These are phyloP conservation scores for Boletus patriciae DNA, from an alignment of 768 basidiomycete genomes.

Conservation along the genomic window DNA sequence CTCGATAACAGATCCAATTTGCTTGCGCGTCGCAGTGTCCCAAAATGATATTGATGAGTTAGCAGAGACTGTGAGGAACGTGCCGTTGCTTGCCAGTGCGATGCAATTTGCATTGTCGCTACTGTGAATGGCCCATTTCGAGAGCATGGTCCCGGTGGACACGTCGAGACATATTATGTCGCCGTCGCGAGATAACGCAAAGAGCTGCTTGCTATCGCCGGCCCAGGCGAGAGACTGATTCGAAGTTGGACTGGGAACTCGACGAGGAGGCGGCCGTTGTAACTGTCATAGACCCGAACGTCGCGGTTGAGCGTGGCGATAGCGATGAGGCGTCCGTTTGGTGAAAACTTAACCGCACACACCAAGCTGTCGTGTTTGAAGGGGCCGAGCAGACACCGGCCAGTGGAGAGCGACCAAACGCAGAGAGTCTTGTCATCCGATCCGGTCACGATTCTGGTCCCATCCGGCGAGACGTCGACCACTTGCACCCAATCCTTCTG, in stretches of 20 bases:
- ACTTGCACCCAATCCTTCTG: neutral
- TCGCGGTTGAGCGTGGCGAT: neutral
- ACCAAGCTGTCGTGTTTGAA: neutral
- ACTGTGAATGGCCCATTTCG: neutral
- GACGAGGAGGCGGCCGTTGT: neutral
- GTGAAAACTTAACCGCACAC: neutral
- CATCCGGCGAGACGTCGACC: conserved; percentile 4
- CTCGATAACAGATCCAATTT: neutral
- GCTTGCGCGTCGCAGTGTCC: neutral
- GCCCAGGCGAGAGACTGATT: neutral
- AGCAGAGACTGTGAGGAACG: neutral
- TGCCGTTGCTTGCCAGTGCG: neutral
- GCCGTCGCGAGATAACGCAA: neutral
- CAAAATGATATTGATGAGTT: too few relatives aligned
- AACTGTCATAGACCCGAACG: neutral
- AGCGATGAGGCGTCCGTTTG: neutral
- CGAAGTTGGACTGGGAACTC: neutral
- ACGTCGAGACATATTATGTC: neutral
- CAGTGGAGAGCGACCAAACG: neutral
- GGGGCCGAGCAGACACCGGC: neutral
- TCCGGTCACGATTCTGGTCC: neutral
- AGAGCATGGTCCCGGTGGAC: neutral
- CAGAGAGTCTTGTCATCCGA: neutral
- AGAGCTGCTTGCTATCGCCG: neutral
- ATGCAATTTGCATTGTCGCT: neutral